Base-by-base conservation (phyloP, 2,329 filamentous ascomycete species). In the Colletotrichum plurivorum region DNA sequence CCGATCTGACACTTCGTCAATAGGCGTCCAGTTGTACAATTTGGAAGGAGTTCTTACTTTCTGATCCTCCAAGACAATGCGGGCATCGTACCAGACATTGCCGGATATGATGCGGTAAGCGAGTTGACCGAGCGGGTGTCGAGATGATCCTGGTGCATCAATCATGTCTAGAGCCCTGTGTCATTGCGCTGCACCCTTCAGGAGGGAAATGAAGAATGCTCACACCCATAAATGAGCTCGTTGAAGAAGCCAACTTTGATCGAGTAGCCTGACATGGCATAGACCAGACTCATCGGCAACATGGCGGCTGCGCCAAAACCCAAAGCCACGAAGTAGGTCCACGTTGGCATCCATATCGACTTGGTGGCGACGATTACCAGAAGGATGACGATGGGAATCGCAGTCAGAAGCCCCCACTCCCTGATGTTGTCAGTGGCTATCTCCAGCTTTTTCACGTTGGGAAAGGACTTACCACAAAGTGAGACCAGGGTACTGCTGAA, bases 61-160 rank as follows among this genome's bases (percentile, higher is more conserved):
- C 41, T 68, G 65, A 73, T 91, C 89, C 72, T 90, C 88, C 1
- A 90, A 79, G 80, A 89, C 88, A 22, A 83, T 82, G 71, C 88
- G 86, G 0, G 86, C 86, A 16, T 86, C 78, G 66, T 89, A 89
- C 88, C 88, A 91, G 3, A 88, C 87, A 59, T 90, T 87, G 20
- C 88, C 88, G 1, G 88, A 87, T n/a, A 90, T 89, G 13, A 85
- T 79, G 16, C 88, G 85, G 72, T 90, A 90, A 0, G 85, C 81
- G 84, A 86, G 2, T 87, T 88, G 4, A 88, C 88, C n/a, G 83
- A 84, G 2, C 87, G 88, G 71, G 22, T 68, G 65, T 4, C 65
- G 53, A 39, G 65, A 68, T 3, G 65, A 68, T 6, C 65, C 65
- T n/a, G 53, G 61, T 4, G 60, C 65, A 27, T 68, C 65, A 7